Conservation (phyloP, 768 basidiomycete genomes). For the Collybia sp. region DNA sequence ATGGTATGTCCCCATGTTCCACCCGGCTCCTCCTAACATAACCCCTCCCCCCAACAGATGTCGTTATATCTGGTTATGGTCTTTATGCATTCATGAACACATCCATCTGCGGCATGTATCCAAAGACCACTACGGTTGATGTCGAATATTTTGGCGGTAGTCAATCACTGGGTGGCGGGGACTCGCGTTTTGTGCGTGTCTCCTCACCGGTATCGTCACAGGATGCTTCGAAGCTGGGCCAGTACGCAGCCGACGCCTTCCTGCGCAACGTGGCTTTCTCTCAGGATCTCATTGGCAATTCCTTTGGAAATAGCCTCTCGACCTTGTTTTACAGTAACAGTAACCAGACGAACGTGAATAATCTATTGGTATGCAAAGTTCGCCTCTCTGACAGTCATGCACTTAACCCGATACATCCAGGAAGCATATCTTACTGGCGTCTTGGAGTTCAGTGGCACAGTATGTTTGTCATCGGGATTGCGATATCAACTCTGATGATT, state of each 20-base stretch:
- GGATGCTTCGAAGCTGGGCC: constrained; percentile 1
- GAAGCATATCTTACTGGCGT: constrained; percentile 15
- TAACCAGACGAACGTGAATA: constrained; percentile 5
- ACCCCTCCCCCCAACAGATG: too few relatives aligned
- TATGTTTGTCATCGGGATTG: constrained; percentile 1
- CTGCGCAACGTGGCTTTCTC: constrained; percentile 10
- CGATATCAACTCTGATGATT: not conserved
- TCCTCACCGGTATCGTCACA: too few relatives aligned
- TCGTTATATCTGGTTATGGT: too few relatives aligned
- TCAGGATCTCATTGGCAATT: constrained; percentile 12
- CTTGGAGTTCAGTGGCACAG: constrained; percentile 17
- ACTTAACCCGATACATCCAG: constrained; percentile 1
- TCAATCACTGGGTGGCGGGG: not conserved
- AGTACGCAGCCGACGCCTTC: constrained; percentile 12
- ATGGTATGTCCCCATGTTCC: constrained; percentile 5
- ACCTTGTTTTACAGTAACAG: constrained; percentile 9
- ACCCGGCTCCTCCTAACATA: too few relatives aligned
- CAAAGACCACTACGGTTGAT: constrained; percentile 9
- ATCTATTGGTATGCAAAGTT: constrained; percentile 10
- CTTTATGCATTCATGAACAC: constrained; percentile 4
- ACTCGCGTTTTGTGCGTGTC: too few relatives aligned
- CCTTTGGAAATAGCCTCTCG: constrained; percentile 13
- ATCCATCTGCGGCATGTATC: constrained; percentile 11
- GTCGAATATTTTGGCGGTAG: constrained; percentile 12
- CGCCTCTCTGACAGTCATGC: not conserved